phyloP scores from a whole-genome alignment of 495 filamentous ascomycete genomes.

The Margaritispora aquatica region DNA sequence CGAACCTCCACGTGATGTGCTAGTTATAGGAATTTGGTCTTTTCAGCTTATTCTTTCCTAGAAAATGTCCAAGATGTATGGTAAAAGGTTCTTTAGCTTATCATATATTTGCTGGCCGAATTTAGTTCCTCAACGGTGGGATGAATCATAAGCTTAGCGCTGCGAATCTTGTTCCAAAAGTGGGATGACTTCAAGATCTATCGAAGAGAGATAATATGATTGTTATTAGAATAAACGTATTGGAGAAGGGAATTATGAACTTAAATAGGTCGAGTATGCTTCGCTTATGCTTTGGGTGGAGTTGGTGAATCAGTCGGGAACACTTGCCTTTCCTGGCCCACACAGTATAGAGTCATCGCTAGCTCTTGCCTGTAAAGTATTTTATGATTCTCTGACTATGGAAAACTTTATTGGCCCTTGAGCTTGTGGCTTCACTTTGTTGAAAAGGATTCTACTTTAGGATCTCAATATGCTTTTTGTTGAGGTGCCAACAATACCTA shows the following conservation, averaged over 20 bases:
- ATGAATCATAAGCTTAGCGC: neutral
- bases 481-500: no score
- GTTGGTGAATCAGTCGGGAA: neutral
- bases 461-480: no score
- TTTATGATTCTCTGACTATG: no score
- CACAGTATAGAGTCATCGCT: neutral
- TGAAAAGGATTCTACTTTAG: no score
- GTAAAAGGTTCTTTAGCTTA: neutral
- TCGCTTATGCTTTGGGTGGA: neutral
- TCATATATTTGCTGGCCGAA: neutral
- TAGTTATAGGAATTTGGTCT: neutral
- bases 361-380: no score
- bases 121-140: neutral
- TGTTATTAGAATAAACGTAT: neutral
- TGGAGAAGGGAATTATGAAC: neutral
- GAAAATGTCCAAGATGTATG: neutral
- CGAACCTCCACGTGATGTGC: conserved; percentile 9
- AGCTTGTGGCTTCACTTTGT: no score
- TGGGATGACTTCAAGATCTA: neutral
- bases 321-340: neutral
- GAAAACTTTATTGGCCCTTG: no score
- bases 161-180: neutral
- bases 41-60: neutral
- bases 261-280: neutral
- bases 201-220: neutral